These are phyloP conservation scores for Talaromyces adpressus DNA, from an alignment of 495 filamentous ascomycete species.

Conservation along the genomic window DNA sequence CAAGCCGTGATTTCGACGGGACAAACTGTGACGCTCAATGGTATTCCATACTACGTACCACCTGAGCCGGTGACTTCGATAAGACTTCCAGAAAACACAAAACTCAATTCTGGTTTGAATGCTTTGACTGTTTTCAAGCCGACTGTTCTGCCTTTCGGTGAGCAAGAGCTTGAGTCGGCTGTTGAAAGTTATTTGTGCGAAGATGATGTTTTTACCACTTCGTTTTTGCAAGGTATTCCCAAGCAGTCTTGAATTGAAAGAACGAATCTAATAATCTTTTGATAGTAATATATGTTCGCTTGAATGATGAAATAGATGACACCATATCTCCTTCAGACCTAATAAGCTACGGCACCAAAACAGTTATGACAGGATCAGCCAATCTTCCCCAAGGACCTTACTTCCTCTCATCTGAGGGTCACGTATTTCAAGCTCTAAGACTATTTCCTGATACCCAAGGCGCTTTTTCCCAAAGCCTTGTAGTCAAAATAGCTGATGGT, in stretches of 20 bases:
- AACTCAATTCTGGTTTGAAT: neutral
- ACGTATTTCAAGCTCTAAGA: conserved; percentile 31
- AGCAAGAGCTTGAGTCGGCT: conserved; percentile 14
- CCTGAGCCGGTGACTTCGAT: neutral
- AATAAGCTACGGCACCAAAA: neutral
- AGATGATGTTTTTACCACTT: conserved; percentile 38
- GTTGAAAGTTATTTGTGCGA: conserved; percentile 19
- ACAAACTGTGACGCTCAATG: conserved; percentile 30
- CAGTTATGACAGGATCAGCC: neutral
- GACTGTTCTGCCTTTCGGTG: neutral
- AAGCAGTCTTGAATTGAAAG: neutral
- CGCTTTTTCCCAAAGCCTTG: conserved; percentile 26
- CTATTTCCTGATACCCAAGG: conserved; percentile 35
- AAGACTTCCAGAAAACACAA: neutral
- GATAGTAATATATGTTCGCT: neutral
- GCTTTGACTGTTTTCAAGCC: neutral
- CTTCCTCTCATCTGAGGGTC: conserved; percentile 31
- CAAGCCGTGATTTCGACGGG: conserved; percentile 20
- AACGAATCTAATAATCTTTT: conserved; percentile 4
- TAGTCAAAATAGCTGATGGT: conserved; percentile 26
- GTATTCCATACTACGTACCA: conserved; percentile 33
- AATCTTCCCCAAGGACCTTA: conserved; percentile 39
- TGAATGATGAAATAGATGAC: neutral
- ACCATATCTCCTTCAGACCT: neutral
- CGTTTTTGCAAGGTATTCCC: conserved; percentile 25